Evolutionary conservation across 176 grass and related monocot species (phyloP).

Genomic region (Typha latifolia): DNA sequence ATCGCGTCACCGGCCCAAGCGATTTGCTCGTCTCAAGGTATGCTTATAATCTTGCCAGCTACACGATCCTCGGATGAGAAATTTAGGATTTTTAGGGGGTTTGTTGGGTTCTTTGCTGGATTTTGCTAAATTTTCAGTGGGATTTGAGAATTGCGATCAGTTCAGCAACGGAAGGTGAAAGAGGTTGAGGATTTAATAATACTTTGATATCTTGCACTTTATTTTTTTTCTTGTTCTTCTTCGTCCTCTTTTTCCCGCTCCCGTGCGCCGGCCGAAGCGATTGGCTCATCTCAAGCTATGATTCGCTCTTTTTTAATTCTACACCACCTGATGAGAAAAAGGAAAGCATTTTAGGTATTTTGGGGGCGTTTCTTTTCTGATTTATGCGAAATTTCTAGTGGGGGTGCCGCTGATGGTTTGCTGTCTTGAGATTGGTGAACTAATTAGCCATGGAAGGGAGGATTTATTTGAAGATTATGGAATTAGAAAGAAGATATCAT

Average conservation of each 20-base stretch:
- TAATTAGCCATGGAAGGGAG: neutral
- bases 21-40: slow-evolving; percentile 38
- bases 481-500: neutral
- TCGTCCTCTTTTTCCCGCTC: too few relatives aligned
- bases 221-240: too few relatives aligned
- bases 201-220: too few relatives aligned
- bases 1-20: slow-evolving; percentile 12
- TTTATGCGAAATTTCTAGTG: neutral
- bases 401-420: neutral
- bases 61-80: neutral
- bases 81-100: neutral
- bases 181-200: too few relatives aligned
- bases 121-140: neutral
- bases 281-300: slow-evolving; percentile 34
- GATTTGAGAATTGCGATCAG: neutral
- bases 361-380: slow-evolving; percentile 18
- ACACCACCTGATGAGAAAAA: neutral
- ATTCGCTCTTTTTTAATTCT: neutral
- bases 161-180: too few relatives aligned
- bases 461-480: neutral
- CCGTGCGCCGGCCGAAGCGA: neutral
- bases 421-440: neutral
- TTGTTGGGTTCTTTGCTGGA: slow-evolving; percentile 18
- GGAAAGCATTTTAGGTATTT: neutral
- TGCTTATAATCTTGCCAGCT: neutral